Evolutionary conservation across 257 asterid genomes (phyloP), one percentile per base, ranked within the genome.

Genomic region (Rubia yunnanensis): DNA sequence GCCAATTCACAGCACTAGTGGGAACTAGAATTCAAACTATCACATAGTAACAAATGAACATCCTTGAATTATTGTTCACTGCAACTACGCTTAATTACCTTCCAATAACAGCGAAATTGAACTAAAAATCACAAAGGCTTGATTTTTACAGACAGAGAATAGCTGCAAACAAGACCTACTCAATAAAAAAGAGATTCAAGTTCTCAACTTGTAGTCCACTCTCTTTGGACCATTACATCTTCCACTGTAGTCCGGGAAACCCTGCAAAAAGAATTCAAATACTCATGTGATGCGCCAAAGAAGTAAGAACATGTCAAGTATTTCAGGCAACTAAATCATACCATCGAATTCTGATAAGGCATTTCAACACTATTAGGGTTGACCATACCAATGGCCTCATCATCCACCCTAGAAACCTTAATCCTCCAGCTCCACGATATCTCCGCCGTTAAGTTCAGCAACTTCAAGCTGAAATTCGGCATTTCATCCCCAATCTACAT

Each of bases 191-290:
- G 22, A 14, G n/a, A n/a, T n/a, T n/a, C n/a, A n/a, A n/a, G 27
- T 26, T 4, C 64, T 74, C 65, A 80, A 82, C 82, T 77, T 80
- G 0, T 80, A n/a, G n/a, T n/a, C n/a, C n/a, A n/a, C n/a, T n/a
- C n/a, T n/a, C n/a, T n/a, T n/a, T n/a, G n/a, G n/a, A n/a, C n/a
- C 80, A 60, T 72, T 63, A 64, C 83, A 78, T 46, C 66, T 48
- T 39, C 63, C 64, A 10, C 64, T 30, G 68, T 77, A 54, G 64
- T 73, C 78, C 67, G 39, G 59, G n/a, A 11, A 32, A 22, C 64
- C 72, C 86, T 81, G 50, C 46, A 52, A 39, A 65, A 67, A 8
- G 10, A 23, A 59, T 31, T 18, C 54, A 58, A 32, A 27, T 24
- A 54, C 63, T 67, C 56, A 57, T 52, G 63, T 9, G 27, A n/a